A percentile compares a stretch with the other conserved stretches of the same genome.
phyloP scores from a whole-genome alignment of 2,329 filamentous ascomycete genomes.

The Hypoxylon sp. region DNA sequence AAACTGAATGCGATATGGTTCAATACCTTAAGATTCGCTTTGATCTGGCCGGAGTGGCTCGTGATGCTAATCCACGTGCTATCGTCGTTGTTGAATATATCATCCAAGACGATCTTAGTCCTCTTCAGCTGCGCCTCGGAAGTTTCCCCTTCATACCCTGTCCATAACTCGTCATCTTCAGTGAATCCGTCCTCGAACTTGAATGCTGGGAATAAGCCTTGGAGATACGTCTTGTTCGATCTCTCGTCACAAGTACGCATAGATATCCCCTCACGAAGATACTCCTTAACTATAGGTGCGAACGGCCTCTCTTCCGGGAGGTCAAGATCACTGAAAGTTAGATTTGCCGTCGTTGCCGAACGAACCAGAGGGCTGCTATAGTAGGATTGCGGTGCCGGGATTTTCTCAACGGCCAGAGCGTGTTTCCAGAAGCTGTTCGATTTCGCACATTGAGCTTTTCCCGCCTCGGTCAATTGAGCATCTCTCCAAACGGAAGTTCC shows the following conservation, averaged over 20 bases:
- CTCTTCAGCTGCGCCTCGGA: conserved; percentile 64
- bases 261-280: conserved; percentile 75
- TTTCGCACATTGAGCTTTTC: conserved; percentile 69
- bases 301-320: conserved; percentile 68
- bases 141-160: conserved; percentile 60
- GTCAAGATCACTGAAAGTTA: conserved; percentile 70
- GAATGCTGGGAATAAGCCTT: conserved; percentile 65
- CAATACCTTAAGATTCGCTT: conserved; percentile 66
- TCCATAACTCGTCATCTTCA: conserved; percentile 67
- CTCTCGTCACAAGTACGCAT: conserved; percentile 79
- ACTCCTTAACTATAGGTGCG: conserved; percentile 73
- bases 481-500: conserved; percentile 74
- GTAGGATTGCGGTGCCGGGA: conserved; percentile 74
- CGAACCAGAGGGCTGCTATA: conserved; percentile 75
- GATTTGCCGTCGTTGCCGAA: conserved; percentile 73
- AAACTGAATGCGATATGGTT: conserved; percentile 74
- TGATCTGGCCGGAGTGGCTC: conserved; percentile 72
- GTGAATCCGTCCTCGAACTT: conserved; percentile 73
- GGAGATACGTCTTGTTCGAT: conserved; percentile 68
- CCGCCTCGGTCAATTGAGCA: conserved; percentile 71
- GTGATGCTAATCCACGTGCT: conserved; percentile 72
- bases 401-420: conserved; percentile 66
- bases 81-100: conserved; percentile 68
- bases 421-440: conserved; percentile 72
- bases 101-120: conserved; percentile 66